Conservation (phyloP, 768 basidiomycete species). For the Leccinum truebloodii region DNA sequence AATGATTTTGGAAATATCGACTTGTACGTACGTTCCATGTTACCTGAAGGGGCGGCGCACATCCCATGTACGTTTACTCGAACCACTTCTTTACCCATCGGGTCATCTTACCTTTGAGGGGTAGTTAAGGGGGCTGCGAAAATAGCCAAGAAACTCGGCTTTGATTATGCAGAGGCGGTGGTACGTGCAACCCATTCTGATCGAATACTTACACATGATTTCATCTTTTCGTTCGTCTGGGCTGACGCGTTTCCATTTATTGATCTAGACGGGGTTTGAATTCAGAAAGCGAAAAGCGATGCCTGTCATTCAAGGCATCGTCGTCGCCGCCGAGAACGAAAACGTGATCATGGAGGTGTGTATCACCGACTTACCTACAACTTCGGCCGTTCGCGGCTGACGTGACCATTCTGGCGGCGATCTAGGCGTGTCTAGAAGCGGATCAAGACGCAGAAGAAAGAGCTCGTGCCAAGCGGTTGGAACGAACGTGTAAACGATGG, state of each 20-base stretch:
- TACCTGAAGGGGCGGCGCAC: conserved; percentile 84
- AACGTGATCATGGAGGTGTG: conserved; percentile 70
- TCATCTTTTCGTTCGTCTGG: conserved; percentile 4
- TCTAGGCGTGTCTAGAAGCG: conserved; percentile 82
- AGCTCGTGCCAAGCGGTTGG: conserved; percentile 71
- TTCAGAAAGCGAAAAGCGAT: conserved; percentile 91
- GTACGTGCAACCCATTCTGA: conserved; percentile 50
- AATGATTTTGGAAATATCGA: conserved; percentile 98
- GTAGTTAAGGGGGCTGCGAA: conserved; percentile 86
- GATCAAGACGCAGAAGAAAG: conserved; percentile 78
- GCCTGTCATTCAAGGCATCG: conserved; percentile 83
- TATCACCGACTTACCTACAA: conserved; percentile 13
- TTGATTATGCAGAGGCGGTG: conserved; percentile 94
- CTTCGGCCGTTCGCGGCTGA: conserved; percentile 8
- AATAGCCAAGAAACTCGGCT: conserved; percentile 81
- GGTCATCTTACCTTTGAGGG: conserved; percentile 8
- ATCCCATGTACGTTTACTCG: conserved; percentile 73
- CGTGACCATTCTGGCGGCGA: conserved; percentile 12
- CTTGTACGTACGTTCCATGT: conserved; percentile 92
- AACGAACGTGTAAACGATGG: conserved; percentile 87
- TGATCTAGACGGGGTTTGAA: conserved; percentile 85
- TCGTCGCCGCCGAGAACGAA: conserved; percentile 83
- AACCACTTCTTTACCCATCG: conserved; percentile 14
- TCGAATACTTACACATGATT: conserved; percentile 6
- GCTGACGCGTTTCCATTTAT: conserved; percentile 5